Conservation (phyloP, 2,329 filamentous ascomycete species). For the Bipolaris cookei region DNA sequence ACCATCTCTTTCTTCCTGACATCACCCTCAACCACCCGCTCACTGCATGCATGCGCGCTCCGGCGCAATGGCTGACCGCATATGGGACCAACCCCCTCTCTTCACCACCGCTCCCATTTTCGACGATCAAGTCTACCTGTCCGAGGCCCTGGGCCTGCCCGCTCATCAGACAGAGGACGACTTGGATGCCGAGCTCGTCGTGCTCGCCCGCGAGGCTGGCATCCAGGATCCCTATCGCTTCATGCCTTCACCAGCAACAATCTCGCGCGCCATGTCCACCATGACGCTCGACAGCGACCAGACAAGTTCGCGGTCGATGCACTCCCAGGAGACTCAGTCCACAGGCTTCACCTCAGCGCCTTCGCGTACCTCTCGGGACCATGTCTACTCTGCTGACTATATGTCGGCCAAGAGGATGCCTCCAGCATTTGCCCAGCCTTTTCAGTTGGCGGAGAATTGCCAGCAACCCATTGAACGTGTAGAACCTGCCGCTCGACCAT, state of each 20-base stretch:
- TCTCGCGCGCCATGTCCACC: slow-evolving; percentile 40
- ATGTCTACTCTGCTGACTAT: slow-evolving; percentile 26
- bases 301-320: slow-evolving; percentile 44
- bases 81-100: slow-evolving; percentile 30
- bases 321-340: slow-evolving; percentile 46
- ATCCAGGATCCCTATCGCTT: slow-evolving; percentile 44
- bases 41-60: slow-evolving; percentile 39
- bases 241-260: slow-evolving; percentile 30
- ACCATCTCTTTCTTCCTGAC: slow-evolving; percentile 21
- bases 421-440: slow-evolving; percentile 21
- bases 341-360: slow-evolving; percentile 43
- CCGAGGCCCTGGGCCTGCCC: slow-evolving; percentile 40
- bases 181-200: slow-evolving; percentile 37
- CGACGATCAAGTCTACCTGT: slow-evolving; percentile 41
- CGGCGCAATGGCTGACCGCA: slow-evolving; percentile 41
- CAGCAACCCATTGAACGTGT: slow-evolving; percentile 25
- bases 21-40: slow-evolving; percentile 24
- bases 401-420: slow-evolving; percentile 26
- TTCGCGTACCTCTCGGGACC: slow-evolving; percentile 44
- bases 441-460: slow-evolving; percentile 29
- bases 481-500: slow-evolving; percentile 24
- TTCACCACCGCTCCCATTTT: slow-evolving; percentile 43
- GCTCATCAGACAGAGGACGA: slow-evolving; percentile 40
- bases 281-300: slow-evolving; percentile 41
- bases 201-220: slow-evolving; percentile 39